phyloP scores from a whole-genome alignment of 306 rosid genomes.

The Notholithocarpus densiflorus region DNA sequence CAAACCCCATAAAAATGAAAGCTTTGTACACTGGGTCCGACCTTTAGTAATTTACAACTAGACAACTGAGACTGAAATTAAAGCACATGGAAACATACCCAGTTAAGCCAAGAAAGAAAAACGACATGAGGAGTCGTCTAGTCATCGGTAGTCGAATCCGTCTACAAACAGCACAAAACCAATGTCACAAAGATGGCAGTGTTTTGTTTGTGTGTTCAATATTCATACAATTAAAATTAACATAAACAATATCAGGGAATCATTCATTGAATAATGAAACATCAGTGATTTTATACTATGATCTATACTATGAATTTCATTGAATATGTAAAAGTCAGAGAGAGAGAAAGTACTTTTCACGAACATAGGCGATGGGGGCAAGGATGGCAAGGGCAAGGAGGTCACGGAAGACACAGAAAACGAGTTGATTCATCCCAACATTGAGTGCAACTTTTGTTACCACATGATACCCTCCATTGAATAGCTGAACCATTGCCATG shows the following conservation, averaged over 20 bases:
- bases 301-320: not conserved
- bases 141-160: conserved; percentile 70
- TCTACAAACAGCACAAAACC: conserved; percentile 41
- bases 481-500: conserved; percentile 70
- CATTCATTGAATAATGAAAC: too few relatives aligned
- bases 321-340: not conserved
- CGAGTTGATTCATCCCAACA: conserved; percentile 78
- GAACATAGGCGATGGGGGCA: conserved; percentile 67
- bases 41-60: not conserved
- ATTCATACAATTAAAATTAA: conserved; percentile 19
- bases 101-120: conserved; percentile 87
- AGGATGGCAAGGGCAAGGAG: conserved; percentile 69
- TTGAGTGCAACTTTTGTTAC: conserved; percentile 90
- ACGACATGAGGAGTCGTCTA: conserved; percentile 48
- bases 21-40: too few relatives aligned
- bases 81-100: conserved; percentile 48
- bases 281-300: not conserved
- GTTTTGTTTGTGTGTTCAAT: not conserved
- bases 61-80: conserved; percentile 6
- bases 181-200: not conserved
- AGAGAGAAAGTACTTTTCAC: conserved; percentile 56
- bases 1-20: too few relatives aligned
- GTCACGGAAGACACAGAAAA: conserved; percentile 77
- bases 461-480: conserved; percentile 88
- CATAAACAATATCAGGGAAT: too few relatives aligned